Base-by-base conservation (phyloP, 352 stramenopile genomes). In the Blastocystis sp. region DNA sequence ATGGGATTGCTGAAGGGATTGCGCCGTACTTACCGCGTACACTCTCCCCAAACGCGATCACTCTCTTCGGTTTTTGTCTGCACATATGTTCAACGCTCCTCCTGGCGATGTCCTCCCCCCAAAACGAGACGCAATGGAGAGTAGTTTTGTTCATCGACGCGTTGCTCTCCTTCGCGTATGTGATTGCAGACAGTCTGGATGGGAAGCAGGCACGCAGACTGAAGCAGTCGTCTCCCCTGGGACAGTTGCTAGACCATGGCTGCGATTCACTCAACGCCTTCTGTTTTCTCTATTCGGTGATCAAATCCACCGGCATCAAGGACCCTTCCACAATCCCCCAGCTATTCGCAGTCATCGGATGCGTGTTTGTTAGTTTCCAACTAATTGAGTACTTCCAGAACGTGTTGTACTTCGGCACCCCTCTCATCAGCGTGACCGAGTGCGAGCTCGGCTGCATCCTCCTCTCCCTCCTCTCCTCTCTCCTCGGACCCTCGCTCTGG, bases 221-320 rank as follows among this genome's bases (percentile, higher is more conserved):
- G 21, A 89, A 90, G 56, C 92, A 90, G 16, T 96, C 91, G 7
- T 97, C 93, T 54, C 94, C 96, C 4, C 89, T 99, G 34, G 96
- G 96, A 1, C 92, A 98, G 88, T 89, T 99, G 46, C 98, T 99
- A 87, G 96, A 99, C 89, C 96, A 99, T 90, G 96, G 93, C 6
- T 79, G 69, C 21, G 69, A 79, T 51, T 53, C 69, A 16, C 4
- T 79, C 21, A 67, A 44, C 16, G 54, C 32, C 6, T 48, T 65
- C 36, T n/a, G n/a, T n/a, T n/a, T n/a, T n/a, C n/a, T n/a, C n/a
- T n/a, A n/a, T n/a, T n/a, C n/a, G n/a, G n/a, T n/a, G n/a, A n/a
- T n/a, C n/a, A n/a, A n/a, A n/a, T n/a, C n/a, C n/a, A n/a, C n/a
- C n/a, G 69, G 69, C 0, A 4, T 65, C 7, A 24, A 40, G 27